Base-by-base conservation (phyloP, 2,329 filamentous ascomycete genomes). In the Pseudogymnoascus sp. region DNA sequence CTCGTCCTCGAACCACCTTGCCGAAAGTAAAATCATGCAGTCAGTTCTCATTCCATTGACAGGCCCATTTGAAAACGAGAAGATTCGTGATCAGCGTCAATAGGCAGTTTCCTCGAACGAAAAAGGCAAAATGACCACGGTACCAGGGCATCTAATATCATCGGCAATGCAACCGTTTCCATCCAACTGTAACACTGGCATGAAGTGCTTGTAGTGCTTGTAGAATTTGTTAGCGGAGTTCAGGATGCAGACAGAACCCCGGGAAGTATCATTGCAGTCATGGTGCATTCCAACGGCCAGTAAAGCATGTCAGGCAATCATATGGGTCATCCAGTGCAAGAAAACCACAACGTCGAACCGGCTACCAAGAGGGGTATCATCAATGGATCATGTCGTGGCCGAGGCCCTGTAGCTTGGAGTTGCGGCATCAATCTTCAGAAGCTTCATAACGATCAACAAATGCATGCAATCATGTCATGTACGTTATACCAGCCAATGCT, bases 391-490 rank as follows among this genome's bases (percentile, higher is more conserved):
- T 53, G 47, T 53, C 47, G 47, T 35, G 47, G 47, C 28, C 47
- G 15, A 33, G n/a, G 28, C 33, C 11, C 47, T 33, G 47, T 53
- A 53, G 47, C 47, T 33, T 53, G 15, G 47, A 53, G 47, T 53
- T 53, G 47, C 47, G 28, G 47, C 47, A 53, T 53, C 47, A 53
- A 18, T 53, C 47, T 53, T 53, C 47, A 53, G 47, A 28, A 33
- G 47, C 47, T 53, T 53, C 47, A 53, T 53, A 53, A 53, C 47
- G 47, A 53, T 53, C 47, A 53, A 53, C 57, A 38, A 62, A 12
- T 47, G 53, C 62, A 59, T 65, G 64, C 63, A 62, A 61, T 66
- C 65, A 67, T 65, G 58, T 66, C 65, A 67, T 65, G 58, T 58
- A 60, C 64, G 58, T 67, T 47, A 64, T 60, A 57, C 64, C 62